phyloP scores from a whole-genome alignment of 805 yeast genomes.

The Sugiyamaella marilandica region DNA sequence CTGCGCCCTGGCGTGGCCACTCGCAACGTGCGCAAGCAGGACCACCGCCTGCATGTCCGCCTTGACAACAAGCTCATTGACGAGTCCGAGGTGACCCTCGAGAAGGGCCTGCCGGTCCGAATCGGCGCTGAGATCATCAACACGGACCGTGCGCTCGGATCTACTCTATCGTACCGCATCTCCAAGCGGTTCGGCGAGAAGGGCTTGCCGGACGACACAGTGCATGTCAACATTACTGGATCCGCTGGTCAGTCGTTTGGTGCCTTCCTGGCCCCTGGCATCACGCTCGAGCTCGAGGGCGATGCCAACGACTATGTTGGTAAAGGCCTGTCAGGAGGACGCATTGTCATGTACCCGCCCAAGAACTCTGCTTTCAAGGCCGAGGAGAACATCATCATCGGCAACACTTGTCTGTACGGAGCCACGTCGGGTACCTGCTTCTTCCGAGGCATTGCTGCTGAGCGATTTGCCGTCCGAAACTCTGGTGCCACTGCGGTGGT shows the following conservation, averaged over 20 bases:
- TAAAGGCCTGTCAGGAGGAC: conserved; percentile 94
- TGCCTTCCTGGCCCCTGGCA: conserved; percentile 94
- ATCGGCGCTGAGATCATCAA: conserved; percentile 90
- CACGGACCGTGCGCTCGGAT: conserved; percentile 94
- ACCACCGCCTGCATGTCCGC: conserved; percentile 87
- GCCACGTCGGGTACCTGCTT: conserved; percentile 94
- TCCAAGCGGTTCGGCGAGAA: conserved; percentile 90
- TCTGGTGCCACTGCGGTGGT: conserved; percentile 97
- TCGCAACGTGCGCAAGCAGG: conserved; percentile 86
- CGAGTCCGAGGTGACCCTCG: conserved; percentile 92
- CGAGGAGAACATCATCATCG: conserved; percentile 92
- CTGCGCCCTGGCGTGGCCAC: conserved; percentile 97
- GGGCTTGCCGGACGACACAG: conserved; percentile 93
- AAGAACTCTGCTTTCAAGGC: conserved; percentile 77
- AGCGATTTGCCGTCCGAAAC: conserved; percentile 96
- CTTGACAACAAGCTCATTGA: conserved; percentile 93
- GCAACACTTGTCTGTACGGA: conserved; percentile 97
- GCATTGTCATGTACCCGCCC: conserved; percentile 89
- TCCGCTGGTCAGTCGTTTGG: conserved; percentile 99
- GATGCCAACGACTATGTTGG: conserved; percentile 98
- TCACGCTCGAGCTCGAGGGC: conserved; percentile 92
- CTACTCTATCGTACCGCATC: conserved; percentile 89
- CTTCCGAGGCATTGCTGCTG: conserved; percentile 96
- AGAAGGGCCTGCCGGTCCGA: conserved; percentile 91
- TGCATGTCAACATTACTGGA: conserved; percentile 86